A percentile compares a stretch with the other conserved stretches of the same genome.
Evolutionary conservation across 192 early-diverging fungal genomes (phyloP).

Genomic region (Rhizoclosmatium globosum): DNA sequence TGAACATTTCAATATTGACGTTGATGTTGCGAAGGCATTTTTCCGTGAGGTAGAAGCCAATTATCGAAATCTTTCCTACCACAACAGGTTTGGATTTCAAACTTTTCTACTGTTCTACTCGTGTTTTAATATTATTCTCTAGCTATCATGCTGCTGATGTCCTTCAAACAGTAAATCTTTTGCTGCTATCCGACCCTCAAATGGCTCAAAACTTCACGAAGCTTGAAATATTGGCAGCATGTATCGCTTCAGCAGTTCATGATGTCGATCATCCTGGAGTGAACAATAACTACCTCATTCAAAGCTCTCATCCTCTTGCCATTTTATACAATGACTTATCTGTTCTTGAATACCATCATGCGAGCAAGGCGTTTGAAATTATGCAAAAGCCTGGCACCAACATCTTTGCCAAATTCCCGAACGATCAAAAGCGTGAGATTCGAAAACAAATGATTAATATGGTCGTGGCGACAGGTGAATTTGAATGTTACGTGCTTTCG

Average conservation of each 20-base stretch:
- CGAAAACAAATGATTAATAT: constrained; percentile 63
- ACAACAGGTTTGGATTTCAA: constrained; percentile 53
- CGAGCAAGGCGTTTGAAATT: constrained; percentile 62
- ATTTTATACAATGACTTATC: constrained; percentile 68
- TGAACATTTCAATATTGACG: constrained; percentile 54
- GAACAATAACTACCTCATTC: constrained; percentile 65
- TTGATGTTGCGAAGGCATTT: constrained; percentile 44
- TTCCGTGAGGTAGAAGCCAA: constrained; percentile 55
- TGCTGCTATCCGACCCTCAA: constrained; percentile 53
- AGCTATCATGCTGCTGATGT: constrained; percentile 68
- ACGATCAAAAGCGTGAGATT: constrained; percentile 54
- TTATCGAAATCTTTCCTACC: constrained; percentile 60
- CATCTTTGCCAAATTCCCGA: constrained; percentile 55
- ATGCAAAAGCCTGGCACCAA: constrained; percentile 48
- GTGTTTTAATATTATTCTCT: neutral
- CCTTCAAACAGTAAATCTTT: constrained; percentile 61
- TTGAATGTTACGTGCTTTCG: neutral
- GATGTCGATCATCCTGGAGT: constrained; percentile 72
- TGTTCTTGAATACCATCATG: constrained; percentile 66
- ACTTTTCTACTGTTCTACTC: neutral
- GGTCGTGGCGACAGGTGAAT: constrained; percentile 62
- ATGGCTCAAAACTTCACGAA: constrained; percentile 61
- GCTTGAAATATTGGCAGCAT: constrained; percentile 58
- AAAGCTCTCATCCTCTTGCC: constrained; percentile 58
- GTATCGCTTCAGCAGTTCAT: constrained; percentile 61